Evolutionary conservation across 768 basidiomycete species (phyloP), one percentile per base, ranked within the genome.

Genomic region (Boletellus ananas): DNA sequence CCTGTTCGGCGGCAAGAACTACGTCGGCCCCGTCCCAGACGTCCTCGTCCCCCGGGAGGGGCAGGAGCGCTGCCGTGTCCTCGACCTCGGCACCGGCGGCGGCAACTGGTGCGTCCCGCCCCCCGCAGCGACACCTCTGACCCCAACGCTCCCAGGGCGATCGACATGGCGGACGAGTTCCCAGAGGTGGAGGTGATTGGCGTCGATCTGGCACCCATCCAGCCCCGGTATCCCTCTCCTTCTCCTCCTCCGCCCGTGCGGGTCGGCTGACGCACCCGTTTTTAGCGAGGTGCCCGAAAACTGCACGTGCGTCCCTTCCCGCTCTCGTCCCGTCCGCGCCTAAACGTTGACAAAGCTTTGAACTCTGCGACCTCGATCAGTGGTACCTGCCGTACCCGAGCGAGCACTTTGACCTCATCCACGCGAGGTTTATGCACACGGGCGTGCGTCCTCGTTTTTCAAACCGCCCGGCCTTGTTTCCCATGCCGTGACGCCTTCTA

Each of bases 131-230:
- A 25, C 5, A 25, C 23, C 5, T 25, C 23, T 23, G 42, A 47
- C 33, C 12, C 42, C 46, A 25, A 47, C 27, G 35, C 23, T 44
- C 29, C 42, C 58, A 86, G 84, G 85, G 82, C 85, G 21, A 79
- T 86, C 55, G 81, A 82, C 64, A 78, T 87, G 69, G 85, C 85
- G 43, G 83, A 86, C 57, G 83, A 84, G 65, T 87, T 87, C 64
- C 81, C 80, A 38, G 63, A 69, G 43, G 82, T 75, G 51, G 81
- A 85, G 56, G 81, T 87, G 54, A 76, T 82, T 62, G 85, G 84
- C 20, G 72, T 85, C 52, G 85, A 87, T 71, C 75, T 87, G 31
- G 84, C 84, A 20, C 85, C 85, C 55, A 79, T 87, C 35, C 85
- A 87, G 61, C 83, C 85, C 43, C 76, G 79, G 85, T 86, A 67